Evolutionary conservation across 306 rosid genomes (phyloP), one percentile per base, ranked within the genome.

Genomic region (Bauhinia variegata): DNA sequence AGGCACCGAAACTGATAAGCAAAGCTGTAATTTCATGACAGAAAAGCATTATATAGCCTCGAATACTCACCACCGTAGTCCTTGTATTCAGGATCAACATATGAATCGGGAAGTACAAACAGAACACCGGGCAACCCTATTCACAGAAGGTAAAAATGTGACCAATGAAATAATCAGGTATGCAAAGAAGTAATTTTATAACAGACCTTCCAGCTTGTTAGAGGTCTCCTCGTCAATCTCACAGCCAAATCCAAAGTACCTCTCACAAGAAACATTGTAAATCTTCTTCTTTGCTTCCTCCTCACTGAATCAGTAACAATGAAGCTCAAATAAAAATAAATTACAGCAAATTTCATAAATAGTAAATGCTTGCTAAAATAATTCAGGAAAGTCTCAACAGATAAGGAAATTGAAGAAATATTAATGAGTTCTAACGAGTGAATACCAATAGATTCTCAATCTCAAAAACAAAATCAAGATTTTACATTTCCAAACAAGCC

Each of bases 171-270:
- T 52, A 60, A 39, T 9, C 4, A 67, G 8, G 11, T 32, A 51
- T 8, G 13, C 18, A 53, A 44, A 2, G 7, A 1, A 2, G 6
- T 0, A 17, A 47, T 6, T 48, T 6, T 0, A n/a, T 10, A 11
- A 12, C 77, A 65, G 16, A 88, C 97, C 96, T 83, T 88, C 99
- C 0, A 95, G 80, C 88, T 90, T 95, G 51, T 86, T 86, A 32
- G 99, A 85, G 2, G 97, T 95, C 79, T 95, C 99, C 73, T 95
- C 99, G 3, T 90, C 99, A 61, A 95, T 78, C 79, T 88, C 95
- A 44, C 92, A 83, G 9, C 99, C 99, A 63, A 95, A 95, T 1
- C 99, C 97, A 34, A 83, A 90, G 69, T 90, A 95, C 79, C 99
- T 83, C 78, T 85, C 96, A 7, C 92, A 95, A 0, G 97, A 86